Evolutionary conservation across 208 protist genomes (phyloP).

Genomic region (Leishmania amazonensis): DNA sequence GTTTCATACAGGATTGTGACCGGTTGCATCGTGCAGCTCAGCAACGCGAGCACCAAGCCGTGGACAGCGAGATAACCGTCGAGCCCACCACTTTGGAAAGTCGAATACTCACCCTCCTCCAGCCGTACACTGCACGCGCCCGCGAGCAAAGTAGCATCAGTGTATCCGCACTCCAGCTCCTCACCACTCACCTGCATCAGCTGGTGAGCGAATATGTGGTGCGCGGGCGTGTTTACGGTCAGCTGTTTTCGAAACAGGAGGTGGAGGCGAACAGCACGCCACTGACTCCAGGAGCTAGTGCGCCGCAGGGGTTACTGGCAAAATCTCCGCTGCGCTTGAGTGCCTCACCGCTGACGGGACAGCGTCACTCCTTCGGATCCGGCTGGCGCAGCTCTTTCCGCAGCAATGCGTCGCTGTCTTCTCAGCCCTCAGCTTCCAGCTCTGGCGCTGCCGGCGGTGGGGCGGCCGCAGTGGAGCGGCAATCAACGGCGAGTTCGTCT

Average conservation of each 20-base stretch:
- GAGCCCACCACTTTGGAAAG: slow-evolving; percentile 28
- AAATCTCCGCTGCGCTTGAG: neutral
- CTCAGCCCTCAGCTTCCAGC: neutral
- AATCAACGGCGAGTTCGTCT: neutral
- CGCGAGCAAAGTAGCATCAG: slow-evolving; percentile 5
- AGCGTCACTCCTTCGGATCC: neutral
- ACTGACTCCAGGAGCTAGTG: slow-evolving; percentile 12
- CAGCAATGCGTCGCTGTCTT: neutral
- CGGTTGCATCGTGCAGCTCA: slow-evolving; percentile 7
- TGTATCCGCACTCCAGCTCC: slow-evolving; percentile 34
- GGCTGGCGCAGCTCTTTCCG: slow-evolving; percentile 2
- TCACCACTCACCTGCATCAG: slow-evolving; percentile 57
- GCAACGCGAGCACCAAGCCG: neutral
- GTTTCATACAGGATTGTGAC: slow-evolving; percentile 36
- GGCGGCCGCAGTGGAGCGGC: neutral
- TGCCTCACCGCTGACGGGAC: neutral
- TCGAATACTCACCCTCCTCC: slow-evolving; percentile 22
- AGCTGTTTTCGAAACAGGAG: slow-evolving; percentile 57
- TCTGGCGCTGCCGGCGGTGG: neutral
- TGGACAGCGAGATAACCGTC: neutral
- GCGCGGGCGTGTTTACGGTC: slow-evolving; percentile 59
- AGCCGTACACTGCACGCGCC: slow-evolving; percentile 8
- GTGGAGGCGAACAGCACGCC: slow-evolving; percentile 36
- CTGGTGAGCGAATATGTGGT: slow-evolving; percentile 71
- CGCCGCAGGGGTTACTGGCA: neutral